Base-by-base conservation (phyloP, 202 grass and related monocot genomes). In the Carex sylvatica region DNA sequence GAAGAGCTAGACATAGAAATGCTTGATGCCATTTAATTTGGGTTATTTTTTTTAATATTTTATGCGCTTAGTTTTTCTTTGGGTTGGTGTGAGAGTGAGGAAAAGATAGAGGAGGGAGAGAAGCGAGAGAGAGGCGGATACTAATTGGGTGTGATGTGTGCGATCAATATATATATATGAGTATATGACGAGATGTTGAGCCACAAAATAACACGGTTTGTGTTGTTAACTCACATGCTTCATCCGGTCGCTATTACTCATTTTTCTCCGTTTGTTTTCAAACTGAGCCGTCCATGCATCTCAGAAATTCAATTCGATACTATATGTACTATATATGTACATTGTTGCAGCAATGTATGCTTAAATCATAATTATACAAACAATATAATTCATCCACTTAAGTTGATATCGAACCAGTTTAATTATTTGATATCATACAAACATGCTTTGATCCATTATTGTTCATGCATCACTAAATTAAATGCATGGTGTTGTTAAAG, bases 51-150 rank as follows among this genome's bases (percentile, higher is more conserved):
- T 64, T n/a, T n/a, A n/a, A 64, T 64, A 44, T 44, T 80, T 52
- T 53, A 9, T 68, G 42, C n/a, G 35, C 46, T 67, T 68, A 1
- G 42, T 52, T 66, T 54, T 53, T 65, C 70, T 49, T 52, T 67
- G 62, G 79, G 40, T 82, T 82, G 80, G 44, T 65, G 61, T 65
- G 22, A 33, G 59, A 82, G 79, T 82, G 80, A 70, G 63, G 46
- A 67, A 72, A 24, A 82, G 23, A 28, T 23, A 53, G 79, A 53
- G 20, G 36, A 20, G 9, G 7, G 18, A 55, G 24, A 12, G 7
- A 24, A 49, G 38, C 13, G 4, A 11, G 30, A 55, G 24, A 78
- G 44, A 26, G 11, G 22, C 28, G 33, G 19, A 18, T 42, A 54
- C 18, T 51, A 82, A 66, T 66, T 82, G 44, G 24, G 61, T 67